Evolutionary conservation across 148 eudicot genomes (phyloP).

Genomic region (Hydrangea macrophylla): DNA sequence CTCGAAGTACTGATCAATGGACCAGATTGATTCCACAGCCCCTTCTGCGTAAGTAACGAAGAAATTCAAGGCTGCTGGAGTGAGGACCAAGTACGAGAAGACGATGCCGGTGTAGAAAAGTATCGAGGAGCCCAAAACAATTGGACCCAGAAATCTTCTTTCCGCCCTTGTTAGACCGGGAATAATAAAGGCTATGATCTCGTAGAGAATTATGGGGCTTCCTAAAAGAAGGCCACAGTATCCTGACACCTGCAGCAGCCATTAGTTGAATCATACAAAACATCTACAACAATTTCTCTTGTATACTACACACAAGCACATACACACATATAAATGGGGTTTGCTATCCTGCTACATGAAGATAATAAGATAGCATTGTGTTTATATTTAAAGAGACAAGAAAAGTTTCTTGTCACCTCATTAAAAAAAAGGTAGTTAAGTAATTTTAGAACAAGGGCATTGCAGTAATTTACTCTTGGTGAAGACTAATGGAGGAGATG

Average conservation of each 20-base stretch:
- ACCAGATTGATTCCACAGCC: slow-evolving; percentile 95
- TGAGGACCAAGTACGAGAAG: slow-evolving; percentile 88
- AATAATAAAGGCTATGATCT: slow-evolving; percentile 87
- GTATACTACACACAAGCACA: too few relatives aligned
- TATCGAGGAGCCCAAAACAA: slow-evolving; percentile 84
- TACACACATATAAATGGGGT: neutral
- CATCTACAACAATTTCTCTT: neutral
- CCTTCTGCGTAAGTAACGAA: slow-evolving; percentile 94
- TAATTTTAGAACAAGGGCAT: too few relatives aligned
- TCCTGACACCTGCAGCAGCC: slow-evolving; percentile 85
- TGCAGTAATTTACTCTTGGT: too few relatives aligned
- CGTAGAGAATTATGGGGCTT: slow-evolving; percentile 88
- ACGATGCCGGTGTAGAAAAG: slow-evolving; percentile 84
- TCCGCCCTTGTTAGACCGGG: slow-evolving; percentile 91
- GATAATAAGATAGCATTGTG: neutral
- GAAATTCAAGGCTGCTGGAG: slow-evolving; percentile 98
- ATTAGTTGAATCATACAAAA: neutral
- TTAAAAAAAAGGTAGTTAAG: too few relatives aligned
- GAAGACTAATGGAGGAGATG: too few relatives aligned
- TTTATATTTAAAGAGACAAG: neutral
- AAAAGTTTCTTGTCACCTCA: neutral
- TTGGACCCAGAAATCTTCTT: slow-evolving; percentile 86
- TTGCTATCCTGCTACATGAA: neutral
- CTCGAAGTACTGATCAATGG: slow-evolving; percentile 96
- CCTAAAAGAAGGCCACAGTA: slow-evolving; percentile 95